phyloP scores from a whole-genome alignment of 1,284 basidiomycete species.

The Trichosporon coremiiforme region DNA sequence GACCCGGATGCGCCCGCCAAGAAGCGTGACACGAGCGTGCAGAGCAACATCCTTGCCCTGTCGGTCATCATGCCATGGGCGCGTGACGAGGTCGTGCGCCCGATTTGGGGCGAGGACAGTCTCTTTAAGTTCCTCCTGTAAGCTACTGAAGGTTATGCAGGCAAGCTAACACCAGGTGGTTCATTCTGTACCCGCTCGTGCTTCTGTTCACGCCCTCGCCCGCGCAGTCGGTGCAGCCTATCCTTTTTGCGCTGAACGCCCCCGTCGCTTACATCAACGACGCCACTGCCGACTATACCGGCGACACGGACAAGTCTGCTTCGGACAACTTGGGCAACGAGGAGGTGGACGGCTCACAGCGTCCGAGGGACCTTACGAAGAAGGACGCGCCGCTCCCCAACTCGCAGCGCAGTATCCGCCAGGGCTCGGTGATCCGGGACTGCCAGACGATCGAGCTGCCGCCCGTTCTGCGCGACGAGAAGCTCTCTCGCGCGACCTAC shows the following conservation, averaged over 20 bases:
- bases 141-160: slow-evolving; percentile 18
- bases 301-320: background rate
- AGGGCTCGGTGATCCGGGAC: slow-evolving; percentile 52
- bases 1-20: slow-evolving; percentile 34
- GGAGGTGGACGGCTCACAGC: background rate
- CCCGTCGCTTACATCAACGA: slow-evolving; percentile 44
- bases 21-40: slow-evolving; percentile 42
- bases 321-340: slow-evolving; percentile 23
- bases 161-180: slow-evolving; percentile 36
- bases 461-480: slow-evolving; percentile 41
- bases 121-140: slow-evolving; percentile 39
- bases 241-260: slow-evolving; percentile 51
- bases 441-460: slow-evolving; percentile 52
- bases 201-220: slow-evolving; percentile 51
- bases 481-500: slow-evolving; percentile 43
- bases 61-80: slow-evolving; percentile 54
- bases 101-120: slow-evolving; percentile 36
- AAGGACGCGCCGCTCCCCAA: slow-evolving; percentile 27
- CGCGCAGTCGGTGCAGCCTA: slow-evolving; percentile 42
- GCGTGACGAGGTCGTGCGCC: slow-evolving; percentile 48
- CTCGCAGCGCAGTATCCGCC: slow-evolving; percentile 41
- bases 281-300: slow-evolving; percentile 24
- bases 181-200: slow-evolving; percentile 48
- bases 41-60: slow-evolving; percentile 52
- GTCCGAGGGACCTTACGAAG: slow-evolving; percentile 31